Conservation (phyloP, 2,329 filamentous ascomycete species). For the Neoarthrinium moseri region DNA sequence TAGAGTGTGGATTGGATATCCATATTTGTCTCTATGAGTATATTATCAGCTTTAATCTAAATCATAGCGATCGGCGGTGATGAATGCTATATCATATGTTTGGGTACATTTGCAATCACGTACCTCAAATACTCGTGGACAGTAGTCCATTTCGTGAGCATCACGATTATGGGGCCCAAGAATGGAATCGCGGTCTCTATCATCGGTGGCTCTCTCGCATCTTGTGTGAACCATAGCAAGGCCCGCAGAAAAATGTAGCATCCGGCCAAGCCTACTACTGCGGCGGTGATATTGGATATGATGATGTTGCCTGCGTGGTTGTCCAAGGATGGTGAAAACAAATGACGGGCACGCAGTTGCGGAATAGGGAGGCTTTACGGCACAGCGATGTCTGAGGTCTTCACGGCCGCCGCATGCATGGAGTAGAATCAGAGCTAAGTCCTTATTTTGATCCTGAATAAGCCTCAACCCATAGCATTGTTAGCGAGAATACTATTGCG, state of each 20-base stretch:
- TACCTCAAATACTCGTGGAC: neutral
- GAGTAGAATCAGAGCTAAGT: too few relatives aligned
- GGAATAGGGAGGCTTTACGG: too few relatives aligned
- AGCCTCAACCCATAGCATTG: too few relatives aligned
- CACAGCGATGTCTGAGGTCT: too few relatives aligned
- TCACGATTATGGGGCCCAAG: neutral
- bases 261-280: neutral
- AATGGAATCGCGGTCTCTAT: slow-evolving; percentile 25
- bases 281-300: neutral
- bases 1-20: neutral
- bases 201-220: slow-evolving; percentile 5
- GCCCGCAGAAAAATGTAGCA: slow-evolving; percentile 1
- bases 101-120: neutral
- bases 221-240: neutral
- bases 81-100: too few relatives aligned
- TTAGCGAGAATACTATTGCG: too few relatives aligned
- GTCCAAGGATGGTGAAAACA: too few relatives aligned
- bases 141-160: neutral
- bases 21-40: neutral
- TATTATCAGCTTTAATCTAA: neutral
- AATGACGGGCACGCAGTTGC: too few relatives aligned
- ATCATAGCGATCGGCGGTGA: too few relatives aligned
- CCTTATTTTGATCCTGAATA: too few relatives aligned
- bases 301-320: too few relatives aligned
- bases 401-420: too few relatives aligned